These are phyloP conservation scores for Cucurbita pepo DNA, from an alignment of 306 rosid genomes.

Conservation along the genomic window DNA sequence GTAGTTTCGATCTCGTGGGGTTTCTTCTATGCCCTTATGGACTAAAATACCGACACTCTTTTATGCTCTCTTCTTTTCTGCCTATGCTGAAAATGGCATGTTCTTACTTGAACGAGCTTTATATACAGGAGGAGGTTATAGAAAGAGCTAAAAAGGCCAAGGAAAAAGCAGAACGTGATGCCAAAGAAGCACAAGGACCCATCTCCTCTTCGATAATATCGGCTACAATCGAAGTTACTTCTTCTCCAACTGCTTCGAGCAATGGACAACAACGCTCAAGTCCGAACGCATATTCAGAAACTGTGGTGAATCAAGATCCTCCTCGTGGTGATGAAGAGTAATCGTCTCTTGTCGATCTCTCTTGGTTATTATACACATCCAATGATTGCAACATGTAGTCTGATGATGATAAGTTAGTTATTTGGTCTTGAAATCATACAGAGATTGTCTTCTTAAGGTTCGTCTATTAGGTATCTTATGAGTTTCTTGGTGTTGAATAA, in stretches of 20 bases:
- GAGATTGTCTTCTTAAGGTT: background rate
- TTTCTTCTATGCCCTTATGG: too few relatives aligned
- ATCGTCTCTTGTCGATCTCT: background rate
- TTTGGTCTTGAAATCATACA: background rate
- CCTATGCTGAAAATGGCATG: background rate
- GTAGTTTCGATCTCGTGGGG: too few relatives aligned
- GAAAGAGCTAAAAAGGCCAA: slow-evolving; percentile 70
- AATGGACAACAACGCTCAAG: background rate
- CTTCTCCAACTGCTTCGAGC: background rate
- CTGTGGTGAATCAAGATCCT: background rate
- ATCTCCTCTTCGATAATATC: slow-evolving; percentile 1
- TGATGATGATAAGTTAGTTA: background rate
- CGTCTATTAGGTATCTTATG: background rate
- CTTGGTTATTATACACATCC: background rate
- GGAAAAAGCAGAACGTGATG: slow-evolving; percentile 76
- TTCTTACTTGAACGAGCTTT: background rate
- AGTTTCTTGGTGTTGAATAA: background rate
- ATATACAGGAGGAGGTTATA: slow-evolving; percentile 62
- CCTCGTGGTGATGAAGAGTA: background rate
- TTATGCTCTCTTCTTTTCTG: background rate
- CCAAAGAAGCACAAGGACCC: slow-evolving; percentile 40
- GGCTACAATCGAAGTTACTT: background rate
- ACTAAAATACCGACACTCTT: background rate
- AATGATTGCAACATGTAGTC: background rate
- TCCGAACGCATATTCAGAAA: background rate